Conservation (phyloP, 108 stramenopile genomes). For the Aurantiochytrium sp. region DNA sequence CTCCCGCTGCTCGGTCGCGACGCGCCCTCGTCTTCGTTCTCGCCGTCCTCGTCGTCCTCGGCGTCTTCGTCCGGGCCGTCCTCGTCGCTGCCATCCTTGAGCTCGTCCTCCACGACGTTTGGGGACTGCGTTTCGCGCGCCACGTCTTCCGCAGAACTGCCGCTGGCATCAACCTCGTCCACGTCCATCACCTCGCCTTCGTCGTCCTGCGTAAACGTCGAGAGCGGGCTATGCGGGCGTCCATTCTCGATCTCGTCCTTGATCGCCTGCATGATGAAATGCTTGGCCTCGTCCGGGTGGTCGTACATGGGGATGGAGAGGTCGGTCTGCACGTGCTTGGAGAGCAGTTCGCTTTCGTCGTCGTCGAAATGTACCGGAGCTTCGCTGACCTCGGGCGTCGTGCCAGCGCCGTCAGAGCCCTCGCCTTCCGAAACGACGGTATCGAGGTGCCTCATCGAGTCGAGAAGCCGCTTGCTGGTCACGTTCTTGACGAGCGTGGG, state of each 20-base stretch:
- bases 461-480: background rate
- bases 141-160: too few relatives aligned
- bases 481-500: background rate
- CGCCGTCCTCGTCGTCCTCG: background rate
- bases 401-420: background rate
- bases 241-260: background rate
- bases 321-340: background rate
- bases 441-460: background rate
- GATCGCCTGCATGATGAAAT: background rate
- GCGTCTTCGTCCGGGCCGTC: background rate
- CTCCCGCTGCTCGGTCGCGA: background rate
- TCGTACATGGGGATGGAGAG: background rate
- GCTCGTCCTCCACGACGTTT: background rate
- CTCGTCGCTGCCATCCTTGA: too few relatives aligned
- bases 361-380: background rate
- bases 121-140: background rate
- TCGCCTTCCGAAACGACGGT: background rate
- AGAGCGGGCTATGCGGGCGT: too few relatives aligned
- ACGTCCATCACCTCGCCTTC: background rate
- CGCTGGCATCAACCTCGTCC: too few relatives aligned
- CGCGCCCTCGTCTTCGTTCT: background rate
- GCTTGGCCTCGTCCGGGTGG: background rate
- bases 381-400: background rate
- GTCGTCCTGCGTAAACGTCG: too few relatives aligned
- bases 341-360: background rate